Base-by-base conservation (phyloP, 805 yeast species). In the Candida succiphila region DNA sequence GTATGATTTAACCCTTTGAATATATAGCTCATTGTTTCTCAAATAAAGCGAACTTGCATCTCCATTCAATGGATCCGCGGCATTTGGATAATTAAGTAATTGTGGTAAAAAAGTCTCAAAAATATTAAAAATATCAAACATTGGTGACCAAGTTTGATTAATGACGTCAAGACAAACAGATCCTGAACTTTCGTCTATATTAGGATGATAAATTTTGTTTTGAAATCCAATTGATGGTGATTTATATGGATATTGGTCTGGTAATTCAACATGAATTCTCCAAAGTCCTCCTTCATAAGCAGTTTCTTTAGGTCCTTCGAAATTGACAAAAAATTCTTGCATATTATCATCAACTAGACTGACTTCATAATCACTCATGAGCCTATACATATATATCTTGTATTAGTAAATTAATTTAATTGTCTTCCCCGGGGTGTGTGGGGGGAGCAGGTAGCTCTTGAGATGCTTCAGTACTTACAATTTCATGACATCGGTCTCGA, bases 101-200 rank as follows among this genome's bases (percentile, higher is more conserved):
- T 94, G 97, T 6, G 98, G 98, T 38, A 89, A 61, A 61, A 89
- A 92, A 52, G 85, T 79, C 49, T 89, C 97, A 53, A 92, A 85
- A 18, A 89, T 83, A 53, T 92, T 92, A 43, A 78, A 65, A 43
- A 92, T 69, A 35, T 92, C 96, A 63, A 87, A 89, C 86, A 89
- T 83, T 2, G 98, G 97, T 27, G 94, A 83, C 98, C 98, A 89
- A 1, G 97, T 86, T 52, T 89, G 96, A 54, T 89, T 89, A 42
- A 89, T 88, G 14, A 92, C 97, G 54, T 89, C 97, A 32, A 89
- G 72, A 58, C 98, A 89, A 6, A 89, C 96, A 0, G 94, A 77
- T 0, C 98, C 98, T 1, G 76, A 78, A 19, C 75, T 68, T 52
- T 87, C 94, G 52, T 89, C 98, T 40, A 89, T 87, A 51, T 89